Evolutionary conservation across 345 rosid species (phyloP), one percentile per base, ranked within the genome.

Genomic region (Turnera subulata): DNA sequence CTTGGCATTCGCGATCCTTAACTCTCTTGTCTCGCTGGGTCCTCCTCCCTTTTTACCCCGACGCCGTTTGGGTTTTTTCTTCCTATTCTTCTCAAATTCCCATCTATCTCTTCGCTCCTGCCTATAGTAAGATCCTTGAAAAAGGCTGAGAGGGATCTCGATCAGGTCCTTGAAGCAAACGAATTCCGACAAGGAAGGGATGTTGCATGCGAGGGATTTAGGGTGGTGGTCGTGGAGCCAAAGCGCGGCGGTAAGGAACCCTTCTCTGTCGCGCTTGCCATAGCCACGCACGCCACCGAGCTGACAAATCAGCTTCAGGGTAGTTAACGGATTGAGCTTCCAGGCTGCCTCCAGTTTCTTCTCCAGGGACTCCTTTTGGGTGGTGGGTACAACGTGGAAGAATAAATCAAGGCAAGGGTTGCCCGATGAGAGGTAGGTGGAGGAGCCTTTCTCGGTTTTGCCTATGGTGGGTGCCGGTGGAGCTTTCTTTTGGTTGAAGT

Each of bases 201-300:
- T 15, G n/a, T 42, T 42, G 45, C 45, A 42, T 4, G 45, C 45
- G n/a, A 42, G 45, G 16, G 45, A 6, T 13, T 42, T 42, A 13
- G 45, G 45, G n/a, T 42, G 45, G 45, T 2, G 6, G 5, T 42
- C 5, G 12, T 42, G 45, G 4, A 42, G 45, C 91, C 91, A 86
- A 22, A 77, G 29, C 2, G 86, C 86, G 10, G 82, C 85, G 0
- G 75, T 57, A 21, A 70, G 76, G 68, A 77, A 86, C 26, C 90
- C 94, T 68, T 81, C 80, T 65, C 75, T 82, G 32, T 87, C 86
- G 0, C 81, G 70, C 50, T 84, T 82, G 9, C 88, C 85, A 0
- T 79, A 75, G 16, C 91, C 86, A 0, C 86, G 83, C 4, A 87
- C 86, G 12, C 91, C 86, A 0, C 86, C 71, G 4, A 87, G 78